A percentile compares a stretch with the other conserved stretches of the same genome.
These are phyloP conservation scores for Kockiozyma suomiensis DNA, from an alignment of 805 yeast species.

Conservation along the genomic window DNA sequence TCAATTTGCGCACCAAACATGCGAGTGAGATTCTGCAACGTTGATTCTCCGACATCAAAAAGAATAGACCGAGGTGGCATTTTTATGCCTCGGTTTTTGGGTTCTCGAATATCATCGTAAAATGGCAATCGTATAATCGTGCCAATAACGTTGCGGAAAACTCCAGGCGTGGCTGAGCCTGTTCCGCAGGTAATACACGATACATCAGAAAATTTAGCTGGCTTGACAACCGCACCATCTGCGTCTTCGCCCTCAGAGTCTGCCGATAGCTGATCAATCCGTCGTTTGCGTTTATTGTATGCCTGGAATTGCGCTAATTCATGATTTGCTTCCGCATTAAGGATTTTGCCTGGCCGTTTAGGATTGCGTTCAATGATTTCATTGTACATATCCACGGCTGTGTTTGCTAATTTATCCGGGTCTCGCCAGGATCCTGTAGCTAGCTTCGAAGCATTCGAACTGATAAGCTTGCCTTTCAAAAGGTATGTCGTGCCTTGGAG, in stretches of 20 bases:
- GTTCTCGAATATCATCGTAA: not conserved
- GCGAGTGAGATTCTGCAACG: slow-evolving; percentile 71
- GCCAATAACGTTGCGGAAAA: slow-evolving; percentile 80
- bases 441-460: slow-evolving; percentile 4
- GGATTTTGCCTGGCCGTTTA: not conserved
- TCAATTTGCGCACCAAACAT: slow-evolving; percentile 54
- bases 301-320: not conserved
- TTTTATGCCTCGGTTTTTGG: not conserved
- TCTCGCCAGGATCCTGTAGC: slow-evolving; percentile 9
- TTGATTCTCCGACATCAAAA: slow-evolving; percentile 95
- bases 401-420: not conserved
- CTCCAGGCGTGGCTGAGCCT: slow-evolving; percentile 87
- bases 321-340: not conserved
- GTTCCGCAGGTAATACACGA: slow-evolving; percentile 84
- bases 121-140: slow-evolving; percentile 72
- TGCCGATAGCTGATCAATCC: not conserved
- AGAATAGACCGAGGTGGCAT: slow-evolving; percentile 47
- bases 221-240: not conserved
- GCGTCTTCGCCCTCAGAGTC: not conserved
- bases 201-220: slow-evolving; percentile 40
- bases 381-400: slow-evolving; percentile 1
- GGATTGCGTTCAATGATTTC: not conserved
- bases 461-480: slow-evolving; percentile 8
- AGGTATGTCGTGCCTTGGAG: slow-evolving; percentile 6
- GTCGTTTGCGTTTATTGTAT: not conserved